Evolutionary conservation across 2,329 filamentous ascomycete genomes (phyloP).

Genomic region (Aureobasidium zeae): DNA sequence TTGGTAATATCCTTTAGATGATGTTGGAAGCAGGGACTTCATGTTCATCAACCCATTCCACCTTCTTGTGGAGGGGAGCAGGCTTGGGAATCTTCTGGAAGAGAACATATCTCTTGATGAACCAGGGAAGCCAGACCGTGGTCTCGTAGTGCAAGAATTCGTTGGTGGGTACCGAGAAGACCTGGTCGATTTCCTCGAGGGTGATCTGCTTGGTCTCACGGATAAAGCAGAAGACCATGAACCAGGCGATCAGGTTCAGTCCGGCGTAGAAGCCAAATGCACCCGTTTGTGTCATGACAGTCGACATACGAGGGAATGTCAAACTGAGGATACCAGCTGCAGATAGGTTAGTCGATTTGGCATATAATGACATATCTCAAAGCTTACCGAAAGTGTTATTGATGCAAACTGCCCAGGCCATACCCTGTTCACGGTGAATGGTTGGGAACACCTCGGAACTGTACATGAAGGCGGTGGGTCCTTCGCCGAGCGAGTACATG

Average conservation of each 20-base stretch:
- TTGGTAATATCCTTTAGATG: too few relatives aligned
- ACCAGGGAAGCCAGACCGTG: constrained; percentile 34
- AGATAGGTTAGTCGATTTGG: neutral
- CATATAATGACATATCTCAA: constrained; percentile 24
- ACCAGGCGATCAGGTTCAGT: constrained; percentile 48
- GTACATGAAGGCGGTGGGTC: constrained; percentile 36
- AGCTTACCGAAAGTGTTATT: constrained; percentile 51
- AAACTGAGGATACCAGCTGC: constrained; percentile 27
- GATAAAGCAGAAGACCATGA: constrained; percentile 36
- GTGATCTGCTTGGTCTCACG: constrained; percentile 39
- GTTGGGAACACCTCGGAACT: constrained; percentile 39
- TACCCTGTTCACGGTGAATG: constrained; percentile 35
- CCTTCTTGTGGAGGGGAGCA: constrained; percentile 32
- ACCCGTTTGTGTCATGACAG: constrained; percentile 40
- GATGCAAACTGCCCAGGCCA: constrained; percentile 49
- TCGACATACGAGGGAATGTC: constrained; percentile 40
- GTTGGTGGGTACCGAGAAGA: constrained; percentile 41
- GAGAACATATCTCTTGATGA: constrained; percentile 34
- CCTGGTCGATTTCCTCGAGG: constrained; percentile 39
- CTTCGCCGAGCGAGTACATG: constrained; percentile 40
- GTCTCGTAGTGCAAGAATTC: constrained; percentile 33
- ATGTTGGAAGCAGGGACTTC: neutral
- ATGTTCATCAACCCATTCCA: neutral
- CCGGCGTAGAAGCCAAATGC: constrained; percentile 49
- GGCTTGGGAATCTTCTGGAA: constrained; percentile 31